Percentiles rank a stretch among this genome's conserved stretches.
These are phyloP conservation scores for Pseudovirgaria hyperparasitica DNA, from an alignment of 2,329 filamentous ascomycete species.

Conservation along the genomic window DNA sequence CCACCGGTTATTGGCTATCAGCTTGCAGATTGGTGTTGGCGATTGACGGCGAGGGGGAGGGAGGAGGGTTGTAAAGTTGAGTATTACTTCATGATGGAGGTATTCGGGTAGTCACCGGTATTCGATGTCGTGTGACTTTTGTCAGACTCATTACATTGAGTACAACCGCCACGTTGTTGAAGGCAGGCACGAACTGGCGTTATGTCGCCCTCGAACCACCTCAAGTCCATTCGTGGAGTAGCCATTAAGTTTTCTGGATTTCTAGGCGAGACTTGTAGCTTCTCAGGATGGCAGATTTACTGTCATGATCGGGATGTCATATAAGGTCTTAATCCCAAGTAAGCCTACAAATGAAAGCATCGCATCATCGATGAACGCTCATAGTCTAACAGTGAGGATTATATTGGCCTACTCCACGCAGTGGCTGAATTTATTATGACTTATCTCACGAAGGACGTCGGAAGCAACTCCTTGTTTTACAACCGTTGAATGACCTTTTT, in stretches of 20 bases:
- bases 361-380: too few relatives aligned
- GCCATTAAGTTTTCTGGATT: background rate
- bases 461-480: too few relatives aligned
- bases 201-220: background rate
- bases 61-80: conserved; percentile 40
- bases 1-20: conserved; percentile 43
- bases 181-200: conserved; percentile 1
- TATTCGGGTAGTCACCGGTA: conserved; percentile 44
- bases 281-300: conserved; percentile 1
- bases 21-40: conserved; percentile 40
- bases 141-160: background rate
- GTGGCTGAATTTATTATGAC: too few relatives aligned
- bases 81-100: conserved; percentile 47
- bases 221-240: conserved; percentile 1
- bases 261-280: background rate
- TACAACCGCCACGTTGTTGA: background rate
- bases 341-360: too few relatives aligned
- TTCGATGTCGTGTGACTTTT: background rate
- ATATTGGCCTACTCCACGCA: too few relatives aligned
- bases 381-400: too few relatives aligned
- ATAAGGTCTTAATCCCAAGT: too few relatives aligned
- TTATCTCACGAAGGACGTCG: too few relatives aligned
- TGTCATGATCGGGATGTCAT: too few relatives aligned
- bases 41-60: conserved; percentile 37
- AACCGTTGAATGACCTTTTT: too few relatives aligned